A percentile compares a stretch with the other conserved stretches of the same genome.
Evolutionary conservation across 2,329 filamentous ascomycete species (phyloP).

Genomic region (Colletotrichum nymphaeae): DNA sequence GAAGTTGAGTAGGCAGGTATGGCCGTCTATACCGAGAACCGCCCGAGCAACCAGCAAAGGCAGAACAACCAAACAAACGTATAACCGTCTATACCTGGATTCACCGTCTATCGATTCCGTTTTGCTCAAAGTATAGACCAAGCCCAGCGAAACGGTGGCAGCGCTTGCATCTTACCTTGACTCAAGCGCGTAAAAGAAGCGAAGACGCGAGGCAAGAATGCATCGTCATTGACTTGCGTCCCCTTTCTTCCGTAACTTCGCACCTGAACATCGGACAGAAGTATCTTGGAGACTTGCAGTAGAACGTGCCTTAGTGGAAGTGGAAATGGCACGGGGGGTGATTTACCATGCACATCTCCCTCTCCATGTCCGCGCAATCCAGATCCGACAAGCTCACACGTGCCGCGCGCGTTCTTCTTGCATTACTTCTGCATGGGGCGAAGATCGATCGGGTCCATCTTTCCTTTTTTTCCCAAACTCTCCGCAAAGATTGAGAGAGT

Average conservation of each 20-base stretch:
- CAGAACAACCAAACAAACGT: background rate
- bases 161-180: background rate
- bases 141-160: background rate
- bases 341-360: background rate
- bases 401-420: background rate
- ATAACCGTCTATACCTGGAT: background rate
- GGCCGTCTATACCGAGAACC: background rate
- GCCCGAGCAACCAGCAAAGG: too few species aligned
- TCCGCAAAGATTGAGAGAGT: background rate
- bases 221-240: background rate
- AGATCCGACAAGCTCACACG: background rate
- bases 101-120: background rate
- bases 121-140: background rate
- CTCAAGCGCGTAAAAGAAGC: background rate
- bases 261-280: background rate
- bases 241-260: too few species aligned
- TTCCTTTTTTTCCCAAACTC: too few species aligned
- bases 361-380: background rate
- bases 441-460: background rate
- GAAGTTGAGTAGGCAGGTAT: background rate
- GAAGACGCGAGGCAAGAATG: background rate
- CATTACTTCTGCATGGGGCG: background rate
- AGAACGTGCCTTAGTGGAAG: constrained; percentile 6
- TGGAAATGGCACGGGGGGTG: too few species aligned
- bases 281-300: background rate